phyloP scores from a whole-genome alignment of 192 early-diverging fungal species.

The Coemansia biformis region DNA sequence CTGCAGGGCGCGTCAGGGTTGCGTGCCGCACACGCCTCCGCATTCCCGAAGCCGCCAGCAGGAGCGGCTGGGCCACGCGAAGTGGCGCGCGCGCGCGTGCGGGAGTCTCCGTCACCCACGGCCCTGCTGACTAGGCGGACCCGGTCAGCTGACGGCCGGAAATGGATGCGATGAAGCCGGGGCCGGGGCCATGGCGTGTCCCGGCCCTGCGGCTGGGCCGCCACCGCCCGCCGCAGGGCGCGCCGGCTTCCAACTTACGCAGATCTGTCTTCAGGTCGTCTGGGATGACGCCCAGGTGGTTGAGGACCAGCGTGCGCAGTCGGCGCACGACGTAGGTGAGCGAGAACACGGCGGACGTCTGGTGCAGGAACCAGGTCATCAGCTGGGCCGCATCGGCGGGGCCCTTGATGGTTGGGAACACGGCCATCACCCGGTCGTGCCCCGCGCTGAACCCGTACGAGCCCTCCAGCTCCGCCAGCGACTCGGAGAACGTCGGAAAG shows the following conservation, averaged over 20 bases:
- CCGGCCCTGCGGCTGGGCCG: no score
- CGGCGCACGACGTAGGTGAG: conserved; percentile 38
- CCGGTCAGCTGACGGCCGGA: no score
- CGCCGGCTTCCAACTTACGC: conserved; percentile 42
- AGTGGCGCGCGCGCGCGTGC: no score
- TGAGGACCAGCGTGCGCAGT: conserved; percentile 42
- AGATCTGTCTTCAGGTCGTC: conserved; percentile 33
- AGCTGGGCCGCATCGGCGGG: conserved; percentile 38
- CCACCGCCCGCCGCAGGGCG: no score
- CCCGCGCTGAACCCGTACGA: conserved; percentile 31
- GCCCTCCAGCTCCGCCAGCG: conserved; percentile 33
- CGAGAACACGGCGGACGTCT: conserved; percentile 42
- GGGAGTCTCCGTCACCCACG: no score
- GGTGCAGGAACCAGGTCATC: conserved; percentile 48
- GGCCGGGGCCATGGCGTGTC: no score
- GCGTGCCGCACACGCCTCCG: no score
- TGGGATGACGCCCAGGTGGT: conserved; percentile 40
- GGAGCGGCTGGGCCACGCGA: no score
- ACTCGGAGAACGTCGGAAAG: conserved; percentile 80
- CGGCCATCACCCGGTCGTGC: conserved; percentile 38
- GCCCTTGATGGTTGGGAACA: conserved; percentile 49
- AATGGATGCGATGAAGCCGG: no score
- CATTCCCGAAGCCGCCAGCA: no score
- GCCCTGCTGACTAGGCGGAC: no score
- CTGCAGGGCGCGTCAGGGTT: no score